Conservation (phyloP, 257 asterid genomes). For the Scutellaria galericulata region DNA sequence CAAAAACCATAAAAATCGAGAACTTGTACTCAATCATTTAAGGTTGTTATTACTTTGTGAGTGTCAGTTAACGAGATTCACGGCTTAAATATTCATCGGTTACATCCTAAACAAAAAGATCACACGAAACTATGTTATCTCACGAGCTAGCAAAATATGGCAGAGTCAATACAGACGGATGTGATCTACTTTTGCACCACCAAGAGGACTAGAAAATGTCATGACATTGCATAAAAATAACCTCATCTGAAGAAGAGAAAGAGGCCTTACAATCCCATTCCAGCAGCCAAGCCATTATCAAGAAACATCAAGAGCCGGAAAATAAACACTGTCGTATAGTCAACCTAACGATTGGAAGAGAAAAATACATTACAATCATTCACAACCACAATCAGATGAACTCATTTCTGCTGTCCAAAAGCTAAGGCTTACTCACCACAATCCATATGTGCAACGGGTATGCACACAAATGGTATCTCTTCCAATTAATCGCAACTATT, state of each 20-base stretch:
- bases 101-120: conserved; percentile 12
- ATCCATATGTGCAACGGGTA: conserved; percentile 96
- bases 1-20: background rate
- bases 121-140: background rate
- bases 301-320: conserved; percentile 95
- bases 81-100: background rate
- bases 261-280: conserved; percentile 94
- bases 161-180: background rate
- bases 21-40: conserved; percentile 10
- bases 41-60: background rate
- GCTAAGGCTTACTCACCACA: conserved; percentile 62
- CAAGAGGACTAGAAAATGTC: background rate
- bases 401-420: background rate
- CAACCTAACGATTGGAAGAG: conserved; percentile 62
- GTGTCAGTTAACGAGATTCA: too few relatives aligned
- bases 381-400: conserved; percentile 25
- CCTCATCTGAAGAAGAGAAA: background rate
- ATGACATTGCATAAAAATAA: background rate
- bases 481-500: conserved; percentile 91
- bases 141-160: conserved; percentile 10
- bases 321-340: conserved; percentile 77
- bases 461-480: conserved; percentile 71
- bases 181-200: background rate
- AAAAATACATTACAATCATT: conserved; percentile 12
- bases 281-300: conserved; percentile 95